Conservation (phyloP, 495 filamentous ascomycete species). For the Penicillium bialowiezense region DNA sequence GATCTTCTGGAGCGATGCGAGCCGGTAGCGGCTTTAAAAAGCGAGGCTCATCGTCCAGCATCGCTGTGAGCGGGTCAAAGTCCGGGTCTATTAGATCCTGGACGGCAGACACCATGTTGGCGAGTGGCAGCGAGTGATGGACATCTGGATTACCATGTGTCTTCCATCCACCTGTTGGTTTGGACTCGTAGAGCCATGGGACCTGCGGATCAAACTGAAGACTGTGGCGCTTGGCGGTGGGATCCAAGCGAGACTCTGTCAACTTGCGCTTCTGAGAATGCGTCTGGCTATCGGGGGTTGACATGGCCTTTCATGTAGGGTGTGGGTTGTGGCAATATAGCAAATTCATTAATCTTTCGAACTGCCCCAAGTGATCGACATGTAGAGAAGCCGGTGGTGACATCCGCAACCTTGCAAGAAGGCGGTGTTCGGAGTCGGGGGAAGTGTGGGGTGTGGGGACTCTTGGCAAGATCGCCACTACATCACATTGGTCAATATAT, state of each 20-base stretch:
- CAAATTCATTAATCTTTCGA: not conserved
- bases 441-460: constrained; percentile 12
- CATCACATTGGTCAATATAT: too few relatives aligned
- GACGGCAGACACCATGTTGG: constrained; percentile 43
- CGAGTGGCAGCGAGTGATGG: constrained; percentile 29
- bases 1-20: constrained; percentile 64
- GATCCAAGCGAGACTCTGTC: constrained; percentile 17
- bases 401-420: constrained; percentile 6
- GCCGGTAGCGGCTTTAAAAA: constrained; percentile 50
- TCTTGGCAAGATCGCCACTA: constrained; percentile 53
- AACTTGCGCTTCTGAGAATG: constrained; percentile 30
- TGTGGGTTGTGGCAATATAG: constrained; percentile 5
- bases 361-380: not conserved
- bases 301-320: constrained; percentile 15
- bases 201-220: constrained; percentile 33
- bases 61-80: constrained; percentile 43
- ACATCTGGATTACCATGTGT: constrained; percentile 30
- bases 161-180: constrained; percentile 28
- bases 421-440: constrained; percentile 33
- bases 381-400: constrained; percentile 5
- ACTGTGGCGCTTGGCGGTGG: constrained; percentile 24
- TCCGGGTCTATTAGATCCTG: constrained; percentile 44
- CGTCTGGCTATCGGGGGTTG: constrained; percentile 14
- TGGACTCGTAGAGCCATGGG: constrained; percentile 36
- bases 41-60: constrained; percentile 40